These are phyloP conservation scores for Alternaria hordeiaustralica DNA, from an alignment of 2,329 filamentous ascomycete species.

Conservation along the genomic window DNA sequence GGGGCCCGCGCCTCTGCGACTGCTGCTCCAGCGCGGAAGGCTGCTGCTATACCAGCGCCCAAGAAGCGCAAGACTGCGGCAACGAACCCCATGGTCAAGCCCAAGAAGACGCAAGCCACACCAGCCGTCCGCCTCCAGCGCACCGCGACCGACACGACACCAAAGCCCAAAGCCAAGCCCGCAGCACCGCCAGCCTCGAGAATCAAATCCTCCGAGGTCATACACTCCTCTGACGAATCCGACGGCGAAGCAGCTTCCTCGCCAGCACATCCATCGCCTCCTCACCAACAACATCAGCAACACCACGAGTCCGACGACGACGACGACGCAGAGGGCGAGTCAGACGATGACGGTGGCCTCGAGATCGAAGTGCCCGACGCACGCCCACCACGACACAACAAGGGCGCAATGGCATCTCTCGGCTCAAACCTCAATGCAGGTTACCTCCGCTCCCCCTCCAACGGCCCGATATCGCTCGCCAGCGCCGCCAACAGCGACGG, in stretches of 20 bases:
- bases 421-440: constrained; percentile 35
- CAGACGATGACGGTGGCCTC: constrained; percentile 33
- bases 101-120: constrained; percentile 33
- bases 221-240: constrained; percentile 41
- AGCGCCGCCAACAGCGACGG: constrained; percentile 50
- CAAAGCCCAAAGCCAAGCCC: constrained; percentile 27
- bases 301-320: constrained; percentile 15
- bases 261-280: constrained; percentile 22
- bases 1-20: constrained; percentile 26
- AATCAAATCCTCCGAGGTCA: constrained; percentile 42
- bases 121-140: constrained; percentile 48
- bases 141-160: constrained; percentile 23
- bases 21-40: constrained; percentile 16
- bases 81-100: constrained; percentile 27
- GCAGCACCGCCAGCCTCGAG: constrained; percentile 31
- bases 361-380: constrained; percentile 45
- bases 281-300: constrained; percentile 12
- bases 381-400: constrained; percentile 21
- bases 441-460: constrained; percentile 34
- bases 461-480: constrained; percentile 53
- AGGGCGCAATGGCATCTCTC: constrained; percentile 31
- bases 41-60: constrained; percentile 17
- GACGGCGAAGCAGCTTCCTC: constrained; percentile 24
- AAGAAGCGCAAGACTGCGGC: constrained; percentile 41
- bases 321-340: constrained; percentile 30